These are phyloP conservation scores for Fusarium liriodendri DNA, from an alignment of 2,329 filamentous ascomycete genomes.

Conservation along the genomic window DNA sequence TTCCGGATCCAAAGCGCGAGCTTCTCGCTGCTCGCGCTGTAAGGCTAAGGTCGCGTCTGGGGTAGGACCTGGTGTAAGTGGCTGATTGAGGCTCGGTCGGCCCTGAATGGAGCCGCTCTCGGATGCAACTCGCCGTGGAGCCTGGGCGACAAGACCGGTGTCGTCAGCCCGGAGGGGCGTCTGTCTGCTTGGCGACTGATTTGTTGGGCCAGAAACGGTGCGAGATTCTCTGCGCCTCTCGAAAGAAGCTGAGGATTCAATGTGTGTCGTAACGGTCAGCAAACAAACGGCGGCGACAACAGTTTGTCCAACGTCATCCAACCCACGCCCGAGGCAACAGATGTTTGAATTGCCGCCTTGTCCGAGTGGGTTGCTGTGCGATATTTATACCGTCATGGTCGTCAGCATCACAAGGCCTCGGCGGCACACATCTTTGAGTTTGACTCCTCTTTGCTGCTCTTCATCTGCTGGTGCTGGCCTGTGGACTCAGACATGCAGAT, in stretches of 20 bases:
- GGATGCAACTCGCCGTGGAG: slow-evolving; percentile 1
- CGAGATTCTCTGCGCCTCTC: background rate
- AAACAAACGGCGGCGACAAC: background rate
- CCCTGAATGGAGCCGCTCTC: background rate
- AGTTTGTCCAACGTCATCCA: slow-evolving; percentile 16
- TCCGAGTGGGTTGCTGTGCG: slow-evolving; percentile 2
- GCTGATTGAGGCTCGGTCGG: slow-evolving; percentile 29
- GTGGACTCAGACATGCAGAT: background rate
- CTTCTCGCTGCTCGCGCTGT: background rate
- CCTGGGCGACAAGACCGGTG: background rate
- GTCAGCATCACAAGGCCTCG: slow-evolving; percentile 31
- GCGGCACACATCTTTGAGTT: background rate
- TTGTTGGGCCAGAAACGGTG: slow-evolving; percentile 5
- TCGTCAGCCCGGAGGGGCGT: slow-evolving; percentile 3
- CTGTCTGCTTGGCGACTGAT: background rate
- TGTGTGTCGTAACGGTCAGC: slow-evolving; percentile 1
- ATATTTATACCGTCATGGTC: slow-evolving; percentile 29
- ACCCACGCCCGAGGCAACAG: slow-evolving; percentile 10
- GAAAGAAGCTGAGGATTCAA: background rate
- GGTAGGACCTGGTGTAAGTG: slow-evolving; percentile 20
- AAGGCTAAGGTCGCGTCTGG: slow-evolving; percentile 18
- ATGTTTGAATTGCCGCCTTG: slow-evolving; percentile 10
- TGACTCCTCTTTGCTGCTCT: background rate
- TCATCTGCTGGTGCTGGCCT: background rate
- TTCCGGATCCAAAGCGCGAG: background rate